Base-by-base conservation (phyloP, 1,139 yeast species). In the Suhomyces chickasaworum region DNA sequence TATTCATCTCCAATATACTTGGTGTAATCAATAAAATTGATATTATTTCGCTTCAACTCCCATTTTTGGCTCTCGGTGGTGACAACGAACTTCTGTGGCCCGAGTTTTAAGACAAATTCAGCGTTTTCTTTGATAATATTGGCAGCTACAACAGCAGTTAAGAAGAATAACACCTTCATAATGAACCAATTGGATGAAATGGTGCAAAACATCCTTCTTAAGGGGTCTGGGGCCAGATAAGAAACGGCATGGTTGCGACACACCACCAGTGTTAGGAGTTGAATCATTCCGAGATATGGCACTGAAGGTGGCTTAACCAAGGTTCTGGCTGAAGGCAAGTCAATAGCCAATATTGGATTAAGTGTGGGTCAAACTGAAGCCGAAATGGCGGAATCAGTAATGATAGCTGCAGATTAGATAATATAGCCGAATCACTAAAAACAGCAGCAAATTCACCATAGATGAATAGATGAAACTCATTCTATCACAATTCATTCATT, bases 21-120 rank as follows among this genome's bases (percentile, higher is more conserved):
- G 6, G 96, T 87, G 34, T 89, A 75, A 65, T 89, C 96, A 54
- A 89, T 79, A 61, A 87, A 89, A 34, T 73, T 76, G 32, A 75
- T 65, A 37, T 86, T 83, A 21, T 73, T 63, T 46, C 84, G 72
- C 58, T 74, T 78, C 51, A 85, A 69, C 8, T 64, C 61, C 47
- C 81, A 63, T 61, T 87, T 84, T 39, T 83, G 84, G 6, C 64
- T 60, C 57, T 87, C 95, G 12, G 75, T 64, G 41, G 80, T 80
- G 44, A 75, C 59, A 38, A 70, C 63, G 40, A 71, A 68, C 21
- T 71, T 66, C 20, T 58, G 55, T 2, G 77, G 75, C 0, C 75
- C 75, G 21, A 66, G 50, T 53, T 75, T 75, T 54, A 75, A 64
- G 23, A 74, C 51, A 10, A 17, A 22, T 3, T 13, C 20, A 13